These are phyloP conservation scores for Phytophthora aleatoria DNA, from an alignment of 352 stramenopile genomes.

Conservation along the genomic window DNA sequence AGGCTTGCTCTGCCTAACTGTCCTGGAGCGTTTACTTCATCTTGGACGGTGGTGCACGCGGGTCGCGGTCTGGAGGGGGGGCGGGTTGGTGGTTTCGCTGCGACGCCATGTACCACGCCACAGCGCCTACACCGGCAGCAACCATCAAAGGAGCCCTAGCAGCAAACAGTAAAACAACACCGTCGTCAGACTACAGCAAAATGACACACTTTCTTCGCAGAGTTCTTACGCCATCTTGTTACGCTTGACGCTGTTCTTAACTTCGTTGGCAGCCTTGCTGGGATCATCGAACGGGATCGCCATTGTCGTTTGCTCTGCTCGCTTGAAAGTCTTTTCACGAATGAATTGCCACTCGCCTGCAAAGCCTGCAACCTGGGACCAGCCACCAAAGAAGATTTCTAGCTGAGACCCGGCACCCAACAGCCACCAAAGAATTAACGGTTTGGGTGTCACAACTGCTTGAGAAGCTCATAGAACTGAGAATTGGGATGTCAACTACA, in stretches of 20 bases:
- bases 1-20: neutral
- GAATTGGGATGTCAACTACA: neutral
- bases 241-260: conserved; percentile 43
- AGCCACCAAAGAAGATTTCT: neutral
- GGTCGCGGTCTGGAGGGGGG: conserved; percentile 19
- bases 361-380: conserved; percentile 1
- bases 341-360: neutral
- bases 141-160: conserved; percentile 29
- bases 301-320: conserved; percentile 14
- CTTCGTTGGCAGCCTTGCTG: conserved; percentile 32
- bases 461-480: conserved; percentile 2
- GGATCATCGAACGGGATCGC: conserved; percentile 38
- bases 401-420: conserved; percentile 11
- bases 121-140: conserved; percentile 33
- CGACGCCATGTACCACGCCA: conserved; percentile 39
- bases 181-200: neutral
- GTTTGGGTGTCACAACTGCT: conserved; percentile 5
- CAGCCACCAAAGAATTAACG: conserved; percentile 5
- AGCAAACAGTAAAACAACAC: conserved; percentile 2
- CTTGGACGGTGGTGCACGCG: conserved; percentile 30
- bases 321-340: conserved; percentile 7
- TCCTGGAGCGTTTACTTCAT: conserved; percentile 26
- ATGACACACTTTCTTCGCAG: neutral
- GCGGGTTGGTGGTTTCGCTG: conserved; percentile 20
- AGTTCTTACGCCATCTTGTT: conserved; percentile 37